Base-by-base conservation (phyloP, 208 protist species). In the Trypanosoma boissoni region DNA sequence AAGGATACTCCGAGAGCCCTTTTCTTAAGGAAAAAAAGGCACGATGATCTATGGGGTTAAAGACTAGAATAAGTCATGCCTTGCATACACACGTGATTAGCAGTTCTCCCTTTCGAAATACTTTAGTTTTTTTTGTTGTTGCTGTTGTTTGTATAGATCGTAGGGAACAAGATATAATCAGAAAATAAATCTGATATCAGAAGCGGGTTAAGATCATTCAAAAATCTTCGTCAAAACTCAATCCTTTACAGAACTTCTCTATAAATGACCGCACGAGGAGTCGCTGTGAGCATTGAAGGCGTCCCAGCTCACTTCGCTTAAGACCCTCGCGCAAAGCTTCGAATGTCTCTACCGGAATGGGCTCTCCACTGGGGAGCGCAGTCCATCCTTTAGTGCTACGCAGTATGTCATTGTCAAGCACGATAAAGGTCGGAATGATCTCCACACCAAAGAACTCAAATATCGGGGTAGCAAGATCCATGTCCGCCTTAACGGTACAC, bases 141-240 rank as follows among this genome's bases (percentile, higher is more conserved):
- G n/a, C n/a, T n/a, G n/a, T n/a, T n/a, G n/a, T n/a, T n/a, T n/a
- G n/a, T n/a, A n/a, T n/a, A n/a, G n/a, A n/a, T n/a, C n/a, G n/a
- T n/a, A n/a, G n/a, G n/a, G n/a, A n/a, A n/a, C n/a, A n/a, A n/a
- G n/a, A n/a, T n/a, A n/a, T n/a, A n/a, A n/a, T n/a, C n/a, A n/a
- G n/a, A n/a, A n/a, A n/a, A n/a, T n/a, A n/a, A n/a, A n/a, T n/a
- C n/a, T n/a, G n/a, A n/a, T n/a, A n/a, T n/a, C n/a, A n/a, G n/a
- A n/a, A n/a, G n/a, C n/a, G n/a, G n/a, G 4, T 52, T 6, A 34
- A 18, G 10, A 34, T 1, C 18, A 3, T n/a, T 74, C 61, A 93
- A 55, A 93, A 93, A 42, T 93, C 86, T 4, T 88, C 86, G 44
- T 91, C 83, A 48, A 93, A 93, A 32, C 55, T 68, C 5, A 93